Evolutionary conservation across 192 early-diverging fungal genomes (phyloP).

Genomic region (Dispira simplex): DNA sequence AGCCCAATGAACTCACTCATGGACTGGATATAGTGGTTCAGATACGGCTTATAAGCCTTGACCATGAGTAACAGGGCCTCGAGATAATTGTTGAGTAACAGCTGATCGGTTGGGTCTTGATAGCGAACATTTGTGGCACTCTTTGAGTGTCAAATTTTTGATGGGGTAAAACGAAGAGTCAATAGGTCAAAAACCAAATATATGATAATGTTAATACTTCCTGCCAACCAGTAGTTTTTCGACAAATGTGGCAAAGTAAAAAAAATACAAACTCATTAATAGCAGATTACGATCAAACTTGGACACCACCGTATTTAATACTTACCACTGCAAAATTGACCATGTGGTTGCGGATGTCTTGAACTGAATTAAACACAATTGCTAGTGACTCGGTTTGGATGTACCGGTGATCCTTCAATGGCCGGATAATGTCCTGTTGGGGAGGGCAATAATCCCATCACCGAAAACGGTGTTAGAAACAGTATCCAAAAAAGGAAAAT

Average conservation of each 20-base stretch:
- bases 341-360: constrained; percentile 10
- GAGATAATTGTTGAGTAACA: background rate
- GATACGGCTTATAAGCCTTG: background rate
- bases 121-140: constrained; percentile 7
- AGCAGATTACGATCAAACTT: too few relatives aligned
- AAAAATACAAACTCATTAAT: background rate
- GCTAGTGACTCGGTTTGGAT: background rate
- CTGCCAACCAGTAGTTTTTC: background rate
- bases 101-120: constrained; percentile 7
- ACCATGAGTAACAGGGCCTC: background rate
- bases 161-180: background rate
- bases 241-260: background rate
- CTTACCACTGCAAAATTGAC: constrained; percentile 11
- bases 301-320: background rate
- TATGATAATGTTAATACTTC: background rate
- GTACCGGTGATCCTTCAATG: constrained; percentile 1
- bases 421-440: constrained; percentile 8
- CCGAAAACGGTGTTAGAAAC: background rate
- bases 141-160: too few relatives aligned
- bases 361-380: constrained; percentile 3
- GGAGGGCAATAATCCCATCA: background rate
- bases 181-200: background rate
- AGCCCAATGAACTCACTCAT: constrained; percentile 10
- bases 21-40: constrained; percentile 1
- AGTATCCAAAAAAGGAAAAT: too few relatives aligned